A percentile compares a stretch with the other conserved stretches of the same genome.
Evolutionary conservation across 305 asterid species (phyloP).

Genomic region (Withania somnifera): DNA sequence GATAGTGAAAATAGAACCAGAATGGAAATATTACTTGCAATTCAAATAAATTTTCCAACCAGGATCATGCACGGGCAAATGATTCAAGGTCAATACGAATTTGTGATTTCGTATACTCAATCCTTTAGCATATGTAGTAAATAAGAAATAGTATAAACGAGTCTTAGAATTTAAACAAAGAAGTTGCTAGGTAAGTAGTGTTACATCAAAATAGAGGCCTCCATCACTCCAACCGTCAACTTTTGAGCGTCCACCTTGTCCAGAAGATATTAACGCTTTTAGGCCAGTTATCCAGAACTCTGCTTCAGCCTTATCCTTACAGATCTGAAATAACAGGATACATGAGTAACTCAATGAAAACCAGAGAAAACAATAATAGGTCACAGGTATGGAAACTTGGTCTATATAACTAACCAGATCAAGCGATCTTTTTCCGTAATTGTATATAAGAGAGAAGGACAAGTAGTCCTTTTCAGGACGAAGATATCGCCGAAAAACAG

Average conservation of each 20-base stretch:
- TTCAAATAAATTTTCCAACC: neutral
- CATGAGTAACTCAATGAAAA: constrained; percentile 7
- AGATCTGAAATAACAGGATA: constrained; percentile 39
- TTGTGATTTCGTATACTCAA: neutral
- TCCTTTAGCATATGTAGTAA: neutral
- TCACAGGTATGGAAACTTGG: neutral
- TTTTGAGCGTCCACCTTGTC: constrained; percentile 88
- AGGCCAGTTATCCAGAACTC: constrained; percentile 90
- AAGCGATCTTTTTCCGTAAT: constrained; percentile 89
- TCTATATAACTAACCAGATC: constrained; percentile 67
- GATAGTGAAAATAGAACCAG: neutral
- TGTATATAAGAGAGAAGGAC: constrained; percentile 84
- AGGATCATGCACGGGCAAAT: neutral
- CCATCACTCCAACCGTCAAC: constrained; percentile 98
- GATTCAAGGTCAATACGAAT: neutral
- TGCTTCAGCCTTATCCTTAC: constrained; percentile 96
- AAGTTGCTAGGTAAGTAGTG: constrained; percentile 8
- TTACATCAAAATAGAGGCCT: constrained; percentile 74
- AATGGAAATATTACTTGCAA: neutral
- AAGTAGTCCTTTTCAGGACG: constrained; percentile 90
- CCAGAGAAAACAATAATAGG: neutral
- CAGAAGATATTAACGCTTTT: constrained; percentile 64
- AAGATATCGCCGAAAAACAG: constrained; percentile 78
- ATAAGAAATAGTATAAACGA: neutral
- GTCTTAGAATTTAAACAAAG: neutral